Evolutionary conservation across 164 flowering plant genomes (phyloP).

Genomic region (Brasenia schreberi): DNA sequence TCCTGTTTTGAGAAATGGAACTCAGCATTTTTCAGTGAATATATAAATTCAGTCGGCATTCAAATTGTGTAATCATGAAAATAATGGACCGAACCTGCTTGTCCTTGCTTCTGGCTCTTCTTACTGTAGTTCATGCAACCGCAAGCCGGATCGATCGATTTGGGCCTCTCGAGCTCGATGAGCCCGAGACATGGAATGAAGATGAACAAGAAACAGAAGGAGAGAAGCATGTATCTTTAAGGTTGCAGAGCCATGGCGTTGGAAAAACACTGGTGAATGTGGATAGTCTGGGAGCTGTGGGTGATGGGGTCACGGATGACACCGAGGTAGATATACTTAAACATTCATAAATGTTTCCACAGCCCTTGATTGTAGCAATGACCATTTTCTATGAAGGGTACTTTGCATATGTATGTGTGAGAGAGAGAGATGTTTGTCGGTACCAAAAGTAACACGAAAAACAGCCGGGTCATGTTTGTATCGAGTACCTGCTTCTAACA

Average conservation of each 20-base stretch:
- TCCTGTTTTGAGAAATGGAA: too few relatives aligned
- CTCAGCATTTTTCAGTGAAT: not conserved
- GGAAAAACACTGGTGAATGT: constrained; percentile 63
- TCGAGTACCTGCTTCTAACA: too few relatives aligned
- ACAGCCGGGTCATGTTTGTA: too few relatives aligned
- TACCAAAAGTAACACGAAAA: too few relatives aligned
- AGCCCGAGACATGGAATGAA: not conserved
- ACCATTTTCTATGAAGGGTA: too few relatives aligned
- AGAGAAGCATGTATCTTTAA: constrained; percentile 15
- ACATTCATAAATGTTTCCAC: too few relatives aligned
- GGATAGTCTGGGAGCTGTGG: constrained; percentile 80
- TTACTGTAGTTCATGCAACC: not conserved
- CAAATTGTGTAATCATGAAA: not conserved
- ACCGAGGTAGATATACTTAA: constrained; percentile 40
- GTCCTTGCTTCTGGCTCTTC: not conserved
- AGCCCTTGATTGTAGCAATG: too few relatives aligned
- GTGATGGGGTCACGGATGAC: constrained; percentile 92
- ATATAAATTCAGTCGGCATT: not conserved
- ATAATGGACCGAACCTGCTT: not conserved
- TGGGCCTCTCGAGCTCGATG: not conserved
- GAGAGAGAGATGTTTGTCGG: too few relatives aligned
- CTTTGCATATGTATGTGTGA: too few relatives aligned
- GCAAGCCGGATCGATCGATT: not conserved
- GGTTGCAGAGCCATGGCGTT: constrained; percentile 28
- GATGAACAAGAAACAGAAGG: constrained; percentile 22